These are phyloP conservation scores for Mycena citricolor DNA, from an alignment of 1,284 basidiomycete species.

Conservation along the genomic window DNA sequence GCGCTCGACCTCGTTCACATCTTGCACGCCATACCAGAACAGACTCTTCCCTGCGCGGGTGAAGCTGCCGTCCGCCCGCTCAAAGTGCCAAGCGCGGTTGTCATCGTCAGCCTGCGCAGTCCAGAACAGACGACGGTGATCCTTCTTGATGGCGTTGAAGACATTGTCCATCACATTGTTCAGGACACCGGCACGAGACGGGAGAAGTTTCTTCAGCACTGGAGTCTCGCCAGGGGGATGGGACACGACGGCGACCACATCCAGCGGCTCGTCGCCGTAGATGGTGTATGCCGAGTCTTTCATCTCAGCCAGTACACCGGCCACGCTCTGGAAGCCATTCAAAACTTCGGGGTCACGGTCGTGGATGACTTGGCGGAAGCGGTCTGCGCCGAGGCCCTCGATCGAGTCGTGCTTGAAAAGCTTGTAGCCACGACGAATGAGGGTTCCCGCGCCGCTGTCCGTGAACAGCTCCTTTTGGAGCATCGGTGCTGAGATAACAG, in stretches of 20 bases:
- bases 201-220: conserved; percentile 90
- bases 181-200: conserved; percentile 85
- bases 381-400: conserved; percentile 87
- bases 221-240: conserved; percentile 89
- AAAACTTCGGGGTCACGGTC: conserved; percentile 94
- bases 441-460: conserved; percentile 95
- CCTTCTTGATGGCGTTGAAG: conserved; percentile 93
- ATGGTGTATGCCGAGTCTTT: conserved; percentile 87
- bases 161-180: conserved; percentile 98
- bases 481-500: conserved; percentile 92
- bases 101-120: conserved; percentile 95
- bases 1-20: conserved; percentile 90
- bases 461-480: conserved; percentile 99
- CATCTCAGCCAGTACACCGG: conserved; percentile 84
- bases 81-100: conserved; percentile 97
- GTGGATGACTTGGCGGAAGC: conserved; percentile 89
- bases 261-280: conserved; percentile 97
- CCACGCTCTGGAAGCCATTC: conserved; percentile 83
- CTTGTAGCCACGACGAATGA: conserved; percentile 97
- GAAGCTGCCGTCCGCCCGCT: conserved; percentile 97
- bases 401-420: conserved; percentile 87
- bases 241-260: conserved; percentile 92
- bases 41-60: conserved; percentile 90
- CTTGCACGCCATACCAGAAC: conserved; percentile 97
- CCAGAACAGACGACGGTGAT: conserved; percentile 96